Conservation (phyloP, 2,329 filamentous ascomycete species). For the Phaeosphaeria sp. region DNA sequence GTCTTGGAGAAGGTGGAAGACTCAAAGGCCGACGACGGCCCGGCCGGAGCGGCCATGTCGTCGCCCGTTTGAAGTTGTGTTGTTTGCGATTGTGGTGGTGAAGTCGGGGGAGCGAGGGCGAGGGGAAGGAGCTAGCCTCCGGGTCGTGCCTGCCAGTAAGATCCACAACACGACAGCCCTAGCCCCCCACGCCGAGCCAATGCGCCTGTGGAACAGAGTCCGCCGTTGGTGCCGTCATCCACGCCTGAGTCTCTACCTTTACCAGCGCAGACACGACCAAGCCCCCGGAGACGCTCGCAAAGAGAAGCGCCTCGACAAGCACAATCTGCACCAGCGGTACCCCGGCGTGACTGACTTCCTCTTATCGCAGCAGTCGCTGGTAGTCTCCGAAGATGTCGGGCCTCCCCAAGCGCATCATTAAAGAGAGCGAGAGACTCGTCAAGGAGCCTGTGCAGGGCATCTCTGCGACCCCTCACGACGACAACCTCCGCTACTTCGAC, state of each 20-base stretch:
- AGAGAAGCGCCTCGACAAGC: background rate
- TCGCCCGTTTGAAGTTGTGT: constrained; percentile 12
- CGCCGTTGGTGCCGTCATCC: constrained; percentile 10
- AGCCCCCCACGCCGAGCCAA: background rate
- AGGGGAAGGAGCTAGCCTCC: background rate
- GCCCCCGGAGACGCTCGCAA: constrained; percentile 2
- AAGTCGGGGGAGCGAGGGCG: background rate
- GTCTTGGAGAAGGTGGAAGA: constrained; percentile 88
- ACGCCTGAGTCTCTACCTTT: constrained; percentile 6
- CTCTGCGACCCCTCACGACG: constrained; percentile 92
- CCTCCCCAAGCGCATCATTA: constrained; percentile 94
- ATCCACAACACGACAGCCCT: background rate
- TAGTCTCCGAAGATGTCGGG: constrained; percentile 55
- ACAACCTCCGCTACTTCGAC: constrained; percentile 98
- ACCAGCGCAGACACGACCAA: constrained; percentile 5
- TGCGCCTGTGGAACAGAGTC: background rate
- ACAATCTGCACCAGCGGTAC: constrained; percentile 1
- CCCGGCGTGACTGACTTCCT: constrained; percentile 2
- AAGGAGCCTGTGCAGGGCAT: constrained; percentile 97
- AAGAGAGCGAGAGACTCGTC: constrained; percentile 97
- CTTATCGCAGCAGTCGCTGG: constrained; percentile 7
- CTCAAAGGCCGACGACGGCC: constrained; percentile 68
- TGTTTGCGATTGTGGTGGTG: constrained; percentile 1
- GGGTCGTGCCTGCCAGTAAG: background rate
- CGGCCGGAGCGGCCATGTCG: constrained; percentile 31